These are phyloP conservation scores for Wickerhamomyces rabaulensis DNA, from an alignment of 805 yeast genomes.

Conservation along the genomic window DNA sequence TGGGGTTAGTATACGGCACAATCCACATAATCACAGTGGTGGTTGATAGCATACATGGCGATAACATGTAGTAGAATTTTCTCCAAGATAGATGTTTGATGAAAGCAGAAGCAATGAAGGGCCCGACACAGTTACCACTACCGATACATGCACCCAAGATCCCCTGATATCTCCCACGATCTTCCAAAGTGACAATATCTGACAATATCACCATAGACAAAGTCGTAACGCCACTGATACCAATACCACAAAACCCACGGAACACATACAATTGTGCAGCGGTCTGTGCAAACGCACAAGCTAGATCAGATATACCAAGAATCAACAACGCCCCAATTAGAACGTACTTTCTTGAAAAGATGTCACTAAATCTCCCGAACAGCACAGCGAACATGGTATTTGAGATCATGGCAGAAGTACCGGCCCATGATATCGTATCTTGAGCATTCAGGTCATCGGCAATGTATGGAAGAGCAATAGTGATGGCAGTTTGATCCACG, in stretches of 20 bases:
- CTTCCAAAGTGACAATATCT: conserved; percentile 47
- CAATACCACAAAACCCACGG: conserved; percentile 52
- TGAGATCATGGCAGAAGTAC: conserved; percentile 47
- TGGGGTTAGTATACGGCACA: conserved; percentile 28
- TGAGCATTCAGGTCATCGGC: conserved; percentile 42
- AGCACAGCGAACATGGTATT: conserved; percentile 47
- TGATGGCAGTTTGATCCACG: conserved; percentile 9
- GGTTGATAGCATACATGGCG: conserved; percentile 23
- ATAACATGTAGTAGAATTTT: conserved; percentile 32
- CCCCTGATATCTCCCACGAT: conserved; percentile 56
- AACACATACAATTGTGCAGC: conserved; percentile 45
- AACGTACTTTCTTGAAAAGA: conserved; percentile 45
- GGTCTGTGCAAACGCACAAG: conserved; percentile 46
- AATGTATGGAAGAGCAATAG: conserved; percentile 30
- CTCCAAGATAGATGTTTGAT: conserved; percentile 33
- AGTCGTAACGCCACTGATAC: conserved; percentile 48
- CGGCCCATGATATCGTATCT: conserved; percentile 53
- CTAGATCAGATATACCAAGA: conserved; percentile 40
- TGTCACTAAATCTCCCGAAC: conserved; percentile 50
- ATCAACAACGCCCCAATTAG: conserved; percentile 35
- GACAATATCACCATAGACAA: conserved; percentile 48
- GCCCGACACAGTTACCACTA: conserved; percentile 41
- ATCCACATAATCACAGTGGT: conserved; percentile 1
- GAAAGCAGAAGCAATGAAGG: conserved; percentile 37
- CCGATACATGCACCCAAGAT: conserved; percentile 46